Percentiles rank a stretch among this genome's conserved stretches.
Conservation (phyloP, 2,329 filamentous ascomycete species). For the Colletotrichum abscissum region DNA sequence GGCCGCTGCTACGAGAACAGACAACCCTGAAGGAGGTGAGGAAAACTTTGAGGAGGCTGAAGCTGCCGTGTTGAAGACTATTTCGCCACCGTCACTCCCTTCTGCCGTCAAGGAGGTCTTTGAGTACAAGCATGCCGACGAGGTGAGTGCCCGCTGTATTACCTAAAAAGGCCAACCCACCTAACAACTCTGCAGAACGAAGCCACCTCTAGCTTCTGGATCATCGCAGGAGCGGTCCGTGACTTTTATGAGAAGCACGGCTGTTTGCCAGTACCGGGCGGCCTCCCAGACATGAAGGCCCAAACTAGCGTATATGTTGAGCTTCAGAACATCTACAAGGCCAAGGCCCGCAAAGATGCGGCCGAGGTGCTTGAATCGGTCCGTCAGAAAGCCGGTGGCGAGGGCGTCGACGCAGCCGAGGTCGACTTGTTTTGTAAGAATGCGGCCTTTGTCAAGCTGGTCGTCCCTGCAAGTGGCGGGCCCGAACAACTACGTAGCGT, state of each 20-base stretch:
- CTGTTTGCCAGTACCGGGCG: slow-evolving; percentile 84
- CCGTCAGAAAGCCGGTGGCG: slow-evolving; percentile 60
- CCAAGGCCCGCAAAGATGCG: slow-evolving; percentile 82
- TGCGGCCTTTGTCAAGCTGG: slow-evolving; percentile 89
- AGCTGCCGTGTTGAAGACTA: slow-evolving; percentile 87
- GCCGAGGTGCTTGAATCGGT: slow-evolving; percentile 78
- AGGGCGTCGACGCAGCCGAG: slow-evolving; percentile 73
- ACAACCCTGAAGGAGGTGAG: slow-evolving; percentile 86
- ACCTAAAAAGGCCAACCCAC: slow-evolving; percentile 36
- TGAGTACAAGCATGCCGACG: slow-evolving; percentile 64
- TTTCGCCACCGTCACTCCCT: slow-evolving; percentile 76
- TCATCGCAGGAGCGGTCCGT: slow-evolving; percentile 84
- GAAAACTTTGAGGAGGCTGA: slow-evolving; percentile 97
- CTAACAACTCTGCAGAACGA: slow-evolving; percentile 50
- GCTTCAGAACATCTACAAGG: slow-evolving; percentile 93
- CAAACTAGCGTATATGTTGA: slow-evolving; percentile 89
- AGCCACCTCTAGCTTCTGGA: slow-evolving; percentile 79
- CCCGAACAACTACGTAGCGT: slow-evolving; percentile 62
- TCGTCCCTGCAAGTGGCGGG: slow-evolving; percentile 65
- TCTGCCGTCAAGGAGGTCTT: slow-evolving; percentile 83
- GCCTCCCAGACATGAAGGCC: slow-evolving; percentile 97
- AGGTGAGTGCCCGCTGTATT: slow-evolving; percentile 64
- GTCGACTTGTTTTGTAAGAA: slow-evolving; percentile 96
- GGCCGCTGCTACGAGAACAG: slow-evolving; percentile 72
- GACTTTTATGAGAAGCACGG: slow-evolving; percentile 79